Percentiles rank a stretch among this genome's conserved stretches.
phyloP scores from a whole-genome alignment of 495 filamentous ascomycete genomes.

The Staphylotrichum longicolle region DNA sequence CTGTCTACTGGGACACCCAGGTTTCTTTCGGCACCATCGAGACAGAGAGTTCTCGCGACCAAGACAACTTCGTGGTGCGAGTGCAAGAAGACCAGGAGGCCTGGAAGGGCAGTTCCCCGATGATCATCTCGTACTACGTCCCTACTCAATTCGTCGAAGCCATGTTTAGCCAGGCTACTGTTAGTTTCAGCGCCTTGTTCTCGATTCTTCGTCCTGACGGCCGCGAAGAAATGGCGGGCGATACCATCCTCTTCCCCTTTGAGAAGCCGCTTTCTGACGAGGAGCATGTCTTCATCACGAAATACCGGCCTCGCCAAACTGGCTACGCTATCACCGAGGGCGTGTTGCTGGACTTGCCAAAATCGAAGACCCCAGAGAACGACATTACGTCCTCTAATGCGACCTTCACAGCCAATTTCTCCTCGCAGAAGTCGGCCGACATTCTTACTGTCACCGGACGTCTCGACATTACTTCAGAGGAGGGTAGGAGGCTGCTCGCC shows the following conservation, averaged over 20 bases:
- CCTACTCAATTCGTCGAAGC: constrained; percentile 31
- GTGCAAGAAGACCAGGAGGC: constrained; percentile 25
- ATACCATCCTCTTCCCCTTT: constrained; percentile 22
- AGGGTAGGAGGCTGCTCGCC: constrained; percentile 30
- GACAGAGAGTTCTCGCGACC: constrained; percentile 22
- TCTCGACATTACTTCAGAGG: constrained; percentile 29
- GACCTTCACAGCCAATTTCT: constrained; percentile 16
- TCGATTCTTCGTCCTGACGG: background rate
- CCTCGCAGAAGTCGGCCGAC: background rate
- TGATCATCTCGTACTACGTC: constrained; percentile 44
- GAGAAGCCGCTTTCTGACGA: constrained; percentile 26
- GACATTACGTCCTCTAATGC: background rate
- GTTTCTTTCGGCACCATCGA: constrained; percentile 37
- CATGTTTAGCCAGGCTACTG: constrained; percentile 23
- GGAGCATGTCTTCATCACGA: constrained; percentile 38
- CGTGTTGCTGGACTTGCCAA: background rate
- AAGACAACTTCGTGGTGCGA: constrained; percentile 26
- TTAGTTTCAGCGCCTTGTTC: constrained; percentile 28
- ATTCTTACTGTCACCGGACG: constrained; percentile 31
- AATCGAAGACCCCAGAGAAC: background rate
- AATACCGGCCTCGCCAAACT: constrained; percentile 26
- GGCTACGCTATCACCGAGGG: constrained; percentile 22
- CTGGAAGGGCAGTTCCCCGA: constrained; percentile 38
- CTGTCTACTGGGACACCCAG: constrained; percentile 33
- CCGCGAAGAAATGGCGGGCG: constrained; percentile 17